Evolutionary conservation across 1,284 basidiomycete genomes (phyloP).

Genomic region (Papiliotrema fonsecae): DNA sequence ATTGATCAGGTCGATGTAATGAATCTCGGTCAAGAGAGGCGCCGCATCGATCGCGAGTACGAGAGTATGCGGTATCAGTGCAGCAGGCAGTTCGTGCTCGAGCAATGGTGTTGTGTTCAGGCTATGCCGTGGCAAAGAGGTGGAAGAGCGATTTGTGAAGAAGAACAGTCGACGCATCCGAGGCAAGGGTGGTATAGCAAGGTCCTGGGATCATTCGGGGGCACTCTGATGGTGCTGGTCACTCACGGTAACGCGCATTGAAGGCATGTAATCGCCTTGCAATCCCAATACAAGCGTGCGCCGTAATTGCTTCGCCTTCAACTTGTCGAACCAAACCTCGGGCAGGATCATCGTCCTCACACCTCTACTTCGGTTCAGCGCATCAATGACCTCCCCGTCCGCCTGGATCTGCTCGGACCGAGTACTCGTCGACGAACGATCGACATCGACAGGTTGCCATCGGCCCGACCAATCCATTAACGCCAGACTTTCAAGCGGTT

Average conservation of each 20-base stretch:
- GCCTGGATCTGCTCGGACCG: too few species aligned
- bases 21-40: not conserved
- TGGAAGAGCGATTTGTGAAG: not conserved
- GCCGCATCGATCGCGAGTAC: not conserved
- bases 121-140: not conserved
- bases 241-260: slow-evolving; percentile 1
- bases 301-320: not conserved
- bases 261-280: not conserved
- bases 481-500: not conserved
- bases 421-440: too few species aligned
- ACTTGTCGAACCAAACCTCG: not conserved
- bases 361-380: not conserved
- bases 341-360: not conserved
- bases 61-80: too few species aligned
- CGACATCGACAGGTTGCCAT: not conserved
- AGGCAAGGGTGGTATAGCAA: not conserved
- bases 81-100: too few species aligned
- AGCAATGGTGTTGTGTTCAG: too few species aligned
- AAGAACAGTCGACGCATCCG: not conserved
- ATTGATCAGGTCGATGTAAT: not conserved
- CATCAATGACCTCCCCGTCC: too few species aligned
- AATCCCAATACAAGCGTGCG: not conserved
- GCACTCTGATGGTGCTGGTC: not conserved
- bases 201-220: not conserved
- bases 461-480: not conserved